Conservation (phyloP, 2,329 filamentous ascomycete genomes). For the Fusarium sp. region DNA sequence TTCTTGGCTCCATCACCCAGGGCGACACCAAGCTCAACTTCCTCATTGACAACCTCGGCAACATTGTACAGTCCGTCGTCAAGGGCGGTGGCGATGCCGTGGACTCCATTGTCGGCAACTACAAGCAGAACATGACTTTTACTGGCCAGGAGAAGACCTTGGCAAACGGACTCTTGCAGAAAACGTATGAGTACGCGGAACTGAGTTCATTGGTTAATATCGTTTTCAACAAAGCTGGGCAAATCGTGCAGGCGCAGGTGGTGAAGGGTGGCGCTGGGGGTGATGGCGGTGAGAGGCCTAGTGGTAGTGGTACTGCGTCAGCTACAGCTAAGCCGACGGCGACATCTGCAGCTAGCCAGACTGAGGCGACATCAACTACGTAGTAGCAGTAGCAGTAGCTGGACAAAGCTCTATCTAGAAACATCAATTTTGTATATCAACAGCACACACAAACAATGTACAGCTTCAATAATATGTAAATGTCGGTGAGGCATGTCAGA, state of each 20-base stretch:
- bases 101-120: conserved; percentile 30
- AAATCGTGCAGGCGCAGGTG: conserved; percentile 30
- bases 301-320: conserved; percentile 8
- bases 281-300: neutral
- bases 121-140: conserved; percentile 33
- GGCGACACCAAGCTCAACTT: conserved; percentile 34
- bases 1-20: conserved; percentile 28
- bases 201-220: conserved; percentile 26
- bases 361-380: neutral
- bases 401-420: neutral
- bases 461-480: no score
- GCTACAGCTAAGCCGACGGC: conserved; percentile 7
- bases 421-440: neutral
- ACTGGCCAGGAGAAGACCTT: conserved; percentile 27
- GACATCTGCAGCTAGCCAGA: neutral
- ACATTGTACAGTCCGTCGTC: conserved; percentile 29
- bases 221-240: conserved; percentile 31
- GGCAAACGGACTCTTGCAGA: conserved; percentile 18
- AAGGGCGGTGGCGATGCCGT: conserved; percentile 21
- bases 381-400: neutral
- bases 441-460: no score
- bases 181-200: conserved; percentile 29
- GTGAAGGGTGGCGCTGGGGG: conserved; percentile 16
- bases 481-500: no score
- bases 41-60: conserved; percentile 30